Percentiles rank a stretch among this genome's conserved stretches.
Conservation (phyloP, 306 rosid species). For the Ochetophila trinervis region DNA sequence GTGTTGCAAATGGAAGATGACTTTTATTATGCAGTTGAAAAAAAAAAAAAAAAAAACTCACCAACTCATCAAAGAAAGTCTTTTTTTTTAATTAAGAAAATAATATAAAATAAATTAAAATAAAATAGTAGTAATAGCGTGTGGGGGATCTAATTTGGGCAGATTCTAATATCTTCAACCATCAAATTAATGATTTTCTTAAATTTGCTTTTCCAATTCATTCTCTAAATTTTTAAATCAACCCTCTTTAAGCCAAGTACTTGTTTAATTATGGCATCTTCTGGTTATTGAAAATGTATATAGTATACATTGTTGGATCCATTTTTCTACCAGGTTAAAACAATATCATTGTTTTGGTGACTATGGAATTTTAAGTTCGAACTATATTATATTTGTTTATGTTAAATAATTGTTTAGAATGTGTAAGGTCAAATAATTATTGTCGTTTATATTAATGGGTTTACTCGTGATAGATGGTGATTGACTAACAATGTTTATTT, state of each 20-base stretch:
- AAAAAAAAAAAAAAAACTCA: constrained; percentile 9
- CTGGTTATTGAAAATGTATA: no score
- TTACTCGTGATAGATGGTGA: no score
- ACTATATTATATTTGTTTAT: no score
- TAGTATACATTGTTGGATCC: no score
- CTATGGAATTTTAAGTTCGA: no score
- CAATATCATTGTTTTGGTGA: no score
- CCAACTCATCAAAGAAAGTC: not conserved
- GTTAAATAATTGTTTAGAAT: no score
- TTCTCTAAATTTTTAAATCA: constrained; percentile 2
- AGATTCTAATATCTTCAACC: constrained; percentile 10
- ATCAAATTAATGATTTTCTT: constrained; percentile 13
- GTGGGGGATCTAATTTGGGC: constrained; percentile 28
- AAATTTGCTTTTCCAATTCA: not conserved
- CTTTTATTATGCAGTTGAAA: not conserved
- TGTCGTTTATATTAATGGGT: no score
- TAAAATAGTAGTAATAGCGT: not conserved
- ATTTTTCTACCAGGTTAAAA: no score
- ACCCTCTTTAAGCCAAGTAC: not conserved
- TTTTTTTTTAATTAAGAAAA: not conserved
- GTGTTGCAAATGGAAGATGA: constrained; percentile 7
- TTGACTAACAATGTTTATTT: no score
- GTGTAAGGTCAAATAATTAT: no score
- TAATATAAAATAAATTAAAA: not conserved
- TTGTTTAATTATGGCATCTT: not conserved